Evolutionary conservation across 78 protist species (phyloP).

Genomic region (Dictyostelium purpureum): DNA sequence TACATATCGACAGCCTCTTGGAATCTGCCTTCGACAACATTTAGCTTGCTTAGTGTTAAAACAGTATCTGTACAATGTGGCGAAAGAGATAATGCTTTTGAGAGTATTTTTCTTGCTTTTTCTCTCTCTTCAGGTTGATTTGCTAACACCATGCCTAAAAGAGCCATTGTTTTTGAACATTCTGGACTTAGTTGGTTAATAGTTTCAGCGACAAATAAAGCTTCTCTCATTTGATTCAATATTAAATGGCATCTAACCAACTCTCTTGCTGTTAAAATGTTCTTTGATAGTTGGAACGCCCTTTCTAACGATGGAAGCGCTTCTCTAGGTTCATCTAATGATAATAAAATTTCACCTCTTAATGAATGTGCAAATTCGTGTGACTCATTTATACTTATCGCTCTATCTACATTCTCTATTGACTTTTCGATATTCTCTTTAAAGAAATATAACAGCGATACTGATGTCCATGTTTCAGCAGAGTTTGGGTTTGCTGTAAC

Average conservation of each 20-base stretch:
- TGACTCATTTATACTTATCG: constrained; percentile 27
- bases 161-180: constrained; percentile 54
- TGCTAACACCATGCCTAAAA: constrained; percentile 72
- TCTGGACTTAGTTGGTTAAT: constrained; percentile 50
- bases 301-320: constrained; percentile 58
- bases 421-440: constrained; percentile 66
- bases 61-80: constrained; percentile 68
- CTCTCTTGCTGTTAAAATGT: constrained; percentile 56
- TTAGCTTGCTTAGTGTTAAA: constrained; percentile 59
- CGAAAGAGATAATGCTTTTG: constrained; percentile 28
- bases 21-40: constrained; percentile 65
- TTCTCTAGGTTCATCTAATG: constrained; percentile 56
- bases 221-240: constrained; percentile 58
- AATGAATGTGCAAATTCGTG: constrained; percentile 62
- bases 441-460: constrained; percentile 38
- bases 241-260: constrained; percentile 69
- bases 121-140: constrained; percentile 76
- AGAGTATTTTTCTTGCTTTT: constrained; percentile 37
- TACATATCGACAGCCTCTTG: constrained; percentile 64
- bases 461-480: constrained; percentile 68
- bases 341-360: constrained; percentile 49
- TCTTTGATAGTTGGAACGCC: constrained; percentile 67
- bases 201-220: constrained; percentile 8
- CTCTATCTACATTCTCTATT: constrained; percentile 59
- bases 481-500: constrained; percentile 16